phyloP scores from a whole-genome alignment of 1,284 basidiomycete species.

The Cerrena zonata region DNA sequence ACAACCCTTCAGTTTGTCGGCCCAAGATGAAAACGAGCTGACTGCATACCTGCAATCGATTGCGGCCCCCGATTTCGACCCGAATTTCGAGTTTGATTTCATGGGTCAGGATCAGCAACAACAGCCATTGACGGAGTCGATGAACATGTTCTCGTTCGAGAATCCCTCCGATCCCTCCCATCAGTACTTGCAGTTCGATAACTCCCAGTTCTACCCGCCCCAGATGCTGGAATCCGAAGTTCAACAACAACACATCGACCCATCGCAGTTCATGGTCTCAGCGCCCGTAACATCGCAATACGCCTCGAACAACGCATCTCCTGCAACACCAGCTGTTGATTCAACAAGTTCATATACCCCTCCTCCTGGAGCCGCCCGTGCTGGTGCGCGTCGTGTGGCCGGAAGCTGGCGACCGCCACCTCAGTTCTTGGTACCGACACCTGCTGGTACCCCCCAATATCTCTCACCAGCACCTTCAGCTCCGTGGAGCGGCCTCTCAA shows the following conservation, averaged over 20 bases:
- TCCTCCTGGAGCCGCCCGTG: background rate
- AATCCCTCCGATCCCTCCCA: background rate
- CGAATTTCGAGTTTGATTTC: background rate
- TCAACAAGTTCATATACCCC: background rate
- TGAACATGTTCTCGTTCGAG: background rate
- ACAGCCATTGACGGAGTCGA: background rate
- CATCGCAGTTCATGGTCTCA: background rate
- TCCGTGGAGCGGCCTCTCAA: background rate
- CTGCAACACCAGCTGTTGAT: background rate
- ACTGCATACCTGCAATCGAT: background rate
- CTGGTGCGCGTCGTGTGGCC: background rate
- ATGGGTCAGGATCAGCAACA: background rate
- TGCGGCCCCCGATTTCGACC: no score
- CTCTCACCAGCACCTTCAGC: conserved; percentile 1
- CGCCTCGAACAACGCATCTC: background rate
- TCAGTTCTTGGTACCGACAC: background rate
- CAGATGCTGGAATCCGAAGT: background rate
- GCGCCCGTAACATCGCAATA: background rate
- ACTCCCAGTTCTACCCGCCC: background rate
- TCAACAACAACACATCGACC: background rate
- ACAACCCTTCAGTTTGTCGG: background rate
- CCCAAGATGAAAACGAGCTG: background rate
- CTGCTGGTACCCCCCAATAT: background rate
- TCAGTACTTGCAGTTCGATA: background rate
- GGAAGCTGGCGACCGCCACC: conserved; percentile 2